Evolutionary conservation across 2,329 filamentous ascomycete genomes (phyloP), one percentile per base, ranked within the genome.

Genomic region (Herpotrichia juniperi): DNA sequence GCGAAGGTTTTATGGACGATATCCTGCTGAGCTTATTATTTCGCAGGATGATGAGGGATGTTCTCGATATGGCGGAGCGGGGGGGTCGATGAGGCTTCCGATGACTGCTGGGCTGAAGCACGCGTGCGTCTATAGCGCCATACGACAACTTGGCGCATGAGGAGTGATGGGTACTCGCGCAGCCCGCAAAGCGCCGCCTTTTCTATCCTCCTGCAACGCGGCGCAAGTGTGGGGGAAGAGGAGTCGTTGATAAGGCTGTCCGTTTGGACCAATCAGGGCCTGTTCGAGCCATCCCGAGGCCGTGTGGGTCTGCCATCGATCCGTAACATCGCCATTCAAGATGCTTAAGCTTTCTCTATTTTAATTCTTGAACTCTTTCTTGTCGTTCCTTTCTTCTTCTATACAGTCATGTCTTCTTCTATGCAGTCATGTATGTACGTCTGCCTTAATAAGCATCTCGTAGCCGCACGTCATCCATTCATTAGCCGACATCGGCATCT

Each of bases 1-100:
- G 51, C 19, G 34, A 37, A 37, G 43, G 42, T 58, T 60, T 54
- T 59, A 54, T 50, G 49, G 46, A 31, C 50, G 39, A 34, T 47
- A 26, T 26, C 14, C 19, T 42, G 45, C 25, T 31, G 48, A 50
- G 49, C 51, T 51, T 46, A 48, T 34, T 43, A 22, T 47, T n/a
- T n/a, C n/a, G 11, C 35, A 31, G 45, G 43, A 43, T 50, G 50
- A 53, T n/a, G 25, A 35, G 22, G 26, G 22, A 30, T 6, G 32
- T 21, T 48, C 37, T 43, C 43, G 51, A 51, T 54, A 47, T 48
- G 16, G 34, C 16, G 17, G 45, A 49, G 51, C 54, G 54, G 57
- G 57, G 57, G 46, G 52, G 48, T 51, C 42, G 32, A 50, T 24
- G 48, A 56, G 48, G 51, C 48, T 51, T 47, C 31, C 22, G 35